phyloP scores from a whole-genome alignment of 2,329 filamentous ascomycete genomes.

The Aspergillus sp. region DNA sequence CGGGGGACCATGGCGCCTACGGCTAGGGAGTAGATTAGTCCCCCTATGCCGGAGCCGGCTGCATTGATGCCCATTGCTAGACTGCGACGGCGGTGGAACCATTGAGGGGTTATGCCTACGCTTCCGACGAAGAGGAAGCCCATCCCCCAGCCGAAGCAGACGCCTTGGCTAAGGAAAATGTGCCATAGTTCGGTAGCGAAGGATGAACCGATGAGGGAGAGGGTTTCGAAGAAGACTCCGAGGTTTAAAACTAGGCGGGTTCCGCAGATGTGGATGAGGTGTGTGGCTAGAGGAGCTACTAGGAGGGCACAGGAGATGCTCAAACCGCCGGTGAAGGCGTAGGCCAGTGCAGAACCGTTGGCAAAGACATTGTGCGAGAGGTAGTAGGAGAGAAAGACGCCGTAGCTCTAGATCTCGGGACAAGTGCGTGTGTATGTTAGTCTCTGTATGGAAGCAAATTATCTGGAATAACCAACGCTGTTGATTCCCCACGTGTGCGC shows the following conservation, averaged over 20 bases:
- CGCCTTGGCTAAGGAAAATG: constrained; percentile 61
- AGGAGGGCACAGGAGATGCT: constrained; percentile 61
- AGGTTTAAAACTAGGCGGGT: constrained; percentile 58
- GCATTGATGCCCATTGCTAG: constrained; percentile 63
- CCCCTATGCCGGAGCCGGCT: constrained; percentile 61
- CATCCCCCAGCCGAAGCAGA: constrained; percentile 65
- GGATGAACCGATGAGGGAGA: constrained; percentile 58
- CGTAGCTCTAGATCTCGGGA: constrained; percentile 44
- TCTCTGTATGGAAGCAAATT: neutral
- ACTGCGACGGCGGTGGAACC: constrained; percentile 60
- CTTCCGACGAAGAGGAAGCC: constrained; percentile 62
- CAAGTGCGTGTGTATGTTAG: neutral
- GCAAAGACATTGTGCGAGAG: constrained; percentile 58
- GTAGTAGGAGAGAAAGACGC: constrained; percentile 63
- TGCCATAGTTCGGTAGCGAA: constrained; percentile 62
- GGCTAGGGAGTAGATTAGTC: constrained; percentile 60
- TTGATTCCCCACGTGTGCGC: constrained; percentile 77
- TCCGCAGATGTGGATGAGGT: constrained; percentile 55
- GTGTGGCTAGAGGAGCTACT: constrained; percentile 59
- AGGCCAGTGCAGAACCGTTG: constrained; percentile 56
- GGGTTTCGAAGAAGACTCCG: constrained; percentile 57
- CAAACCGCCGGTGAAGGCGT: constrained; percentile 63
- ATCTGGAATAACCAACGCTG: constrained; percentile 47
- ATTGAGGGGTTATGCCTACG: constrained; percentile 61
- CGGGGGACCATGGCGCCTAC: constrained; percentile 60